Base-by-base conservation (phyloP, 371 early-diverging fungal genomes). In the Lichtheimia ramosa region DNA sequence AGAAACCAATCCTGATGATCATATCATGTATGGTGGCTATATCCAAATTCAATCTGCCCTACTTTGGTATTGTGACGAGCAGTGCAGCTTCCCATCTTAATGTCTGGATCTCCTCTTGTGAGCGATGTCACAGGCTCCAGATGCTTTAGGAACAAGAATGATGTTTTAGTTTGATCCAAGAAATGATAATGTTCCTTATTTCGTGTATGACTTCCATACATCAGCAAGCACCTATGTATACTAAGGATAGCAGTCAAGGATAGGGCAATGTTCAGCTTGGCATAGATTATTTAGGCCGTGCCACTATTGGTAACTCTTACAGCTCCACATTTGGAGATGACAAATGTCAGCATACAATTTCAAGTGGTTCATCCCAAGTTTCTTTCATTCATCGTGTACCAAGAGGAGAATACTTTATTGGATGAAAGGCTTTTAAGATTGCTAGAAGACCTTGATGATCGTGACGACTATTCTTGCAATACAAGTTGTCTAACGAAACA, bases 1-100 rank as follows among this genome's bases (percentile, higher is more conserved):
- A 50, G 61, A 65, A 8, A 61, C 61, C 52, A 57, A 68, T 54
- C 63, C 59, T 25, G 57, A 53, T 18, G 34, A 62, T n/a, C 68
- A 68, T 50, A 61, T 68, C 48, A 62, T 65, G 58, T 71, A 71
- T 54, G 72, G 72, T 51, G 72, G 72, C 39, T 71, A 24, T 27
- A 54, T 69, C 41, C 62, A 69, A 46, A 60, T 69, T 66, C 25
- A 48, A 49, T 10, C 56, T 86, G 3, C 86, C 86, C 25, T 86
- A 84, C 65, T 66, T 78, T 50, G 86, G 83, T 58, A 43, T 82
- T 24, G 73, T 34, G 86, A 83, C 7, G 64, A 75, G 34, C 57
- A 80, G 52, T 43, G 52, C 48, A 74, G 18, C 69, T 69, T 24
- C 71, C 69, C 20, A 54, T 70, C 50, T 65, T 62, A 27, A 57